These are phyloP conservation scores for Ensete glaucum DNA, from an alignment of 176 grass and related monocot genomes.

Conservation along the genomic window DNA sequence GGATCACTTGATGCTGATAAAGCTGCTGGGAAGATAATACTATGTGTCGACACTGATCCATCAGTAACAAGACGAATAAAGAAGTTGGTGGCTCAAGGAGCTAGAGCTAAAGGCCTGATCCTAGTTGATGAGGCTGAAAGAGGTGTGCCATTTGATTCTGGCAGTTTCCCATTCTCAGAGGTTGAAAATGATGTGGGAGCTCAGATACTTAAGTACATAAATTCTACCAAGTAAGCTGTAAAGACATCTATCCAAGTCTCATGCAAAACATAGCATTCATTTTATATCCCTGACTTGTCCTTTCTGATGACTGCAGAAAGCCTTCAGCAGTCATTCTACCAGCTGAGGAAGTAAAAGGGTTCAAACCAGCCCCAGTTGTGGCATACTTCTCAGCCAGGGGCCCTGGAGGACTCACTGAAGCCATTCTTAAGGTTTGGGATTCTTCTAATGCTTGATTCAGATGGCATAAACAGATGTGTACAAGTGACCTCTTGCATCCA, in stretches of 20 bases:
- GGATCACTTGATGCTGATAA: conserved; percentile 71
- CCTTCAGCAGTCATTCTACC: conserved; percentile 68
- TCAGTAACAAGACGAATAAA: conserved; percentile 63
- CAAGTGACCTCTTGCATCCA: not conserved
- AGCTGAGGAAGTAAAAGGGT: conserved; percentile 40
- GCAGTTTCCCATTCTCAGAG: conserved; percentile 67
- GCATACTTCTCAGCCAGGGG: conserved; percentile 78
- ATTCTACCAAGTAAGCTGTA: conserved; percentile 57
- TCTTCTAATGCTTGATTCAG: not conserved
- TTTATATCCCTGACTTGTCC: not conserved
- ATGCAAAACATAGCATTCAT: not conserved
- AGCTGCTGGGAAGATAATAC: conserved; percentile 73
- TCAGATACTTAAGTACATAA: conserved; percentile 82
- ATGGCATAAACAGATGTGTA: not conserved
- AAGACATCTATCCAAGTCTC: not conserved
- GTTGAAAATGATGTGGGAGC: conserved; percentile 56
- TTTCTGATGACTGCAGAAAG: conserved; percentile 30
- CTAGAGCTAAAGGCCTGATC: conserved; percentile 49
- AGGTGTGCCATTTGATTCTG: conserved; percentile 60
- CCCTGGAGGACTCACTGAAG: conserved; percentile 65
- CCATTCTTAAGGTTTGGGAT: conserved; percentile 60
- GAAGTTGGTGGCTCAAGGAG: conserved; percentile 60
- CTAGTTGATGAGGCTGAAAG: conserved; percentile 57
- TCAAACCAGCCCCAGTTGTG: conserved; percentile 74
- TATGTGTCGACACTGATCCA: conserved; percentile 56